A percentile compares a stretch with the other conserved stretches of the same genome.
phyloP scores from a whole-genome alignment of 306 rosid genomes.

The Vigna radiata region DNA sequence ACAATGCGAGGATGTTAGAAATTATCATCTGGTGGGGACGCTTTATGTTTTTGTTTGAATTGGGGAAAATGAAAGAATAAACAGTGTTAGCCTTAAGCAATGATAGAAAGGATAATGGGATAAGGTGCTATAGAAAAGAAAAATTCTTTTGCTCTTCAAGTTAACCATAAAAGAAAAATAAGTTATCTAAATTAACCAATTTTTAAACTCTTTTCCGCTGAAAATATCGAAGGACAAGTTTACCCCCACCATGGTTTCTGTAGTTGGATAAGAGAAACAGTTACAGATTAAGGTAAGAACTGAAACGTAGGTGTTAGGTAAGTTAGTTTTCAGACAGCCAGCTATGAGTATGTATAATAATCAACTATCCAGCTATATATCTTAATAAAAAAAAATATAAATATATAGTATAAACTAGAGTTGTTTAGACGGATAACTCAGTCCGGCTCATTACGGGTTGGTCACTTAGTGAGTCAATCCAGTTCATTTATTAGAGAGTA shows the following conservation, averaged over 20 bases:
- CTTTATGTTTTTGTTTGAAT: neutral
- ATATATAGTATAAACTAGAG: too few species aligned
- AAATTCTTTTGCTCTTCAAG: neutral
- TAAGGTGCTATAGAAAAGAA: neutral
- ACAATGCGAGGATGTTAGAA: constrained; percentile 25
- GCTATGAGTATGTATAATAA: neutral
- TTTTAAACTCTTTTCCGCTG: too few species aligned
- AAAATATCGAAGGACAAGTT: neutral
- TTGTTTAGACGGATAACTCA: too few species aligned
- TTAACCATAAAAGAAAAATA: neutral
- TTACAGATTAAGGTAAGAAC: neutral
- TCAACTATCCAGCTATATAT: neutral
- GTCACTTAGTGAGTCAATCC: too few species aligned
- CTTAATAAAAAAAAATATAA: neutral
- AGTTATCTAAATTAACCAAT: too few species aligned
- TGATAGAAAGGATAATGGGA: neutral
- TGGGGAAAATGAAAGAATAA: neutral
- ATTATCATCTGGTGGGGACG: constrained; percentile 34
- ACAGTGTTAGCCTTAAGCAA: neutral
- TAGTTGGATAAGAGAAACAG: neutral
- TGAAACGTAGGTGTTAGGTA: neutral
- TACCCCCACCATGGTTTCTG: neutral
- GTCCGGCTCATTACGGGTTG: too few species aligned
- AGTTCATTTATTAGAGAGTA: too few species aligned
- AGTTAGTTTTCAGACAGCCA: neutral